Conservation (phyloP, 2,329 filamentous ascomycete species). For the Xylaria sp. region DNA sequence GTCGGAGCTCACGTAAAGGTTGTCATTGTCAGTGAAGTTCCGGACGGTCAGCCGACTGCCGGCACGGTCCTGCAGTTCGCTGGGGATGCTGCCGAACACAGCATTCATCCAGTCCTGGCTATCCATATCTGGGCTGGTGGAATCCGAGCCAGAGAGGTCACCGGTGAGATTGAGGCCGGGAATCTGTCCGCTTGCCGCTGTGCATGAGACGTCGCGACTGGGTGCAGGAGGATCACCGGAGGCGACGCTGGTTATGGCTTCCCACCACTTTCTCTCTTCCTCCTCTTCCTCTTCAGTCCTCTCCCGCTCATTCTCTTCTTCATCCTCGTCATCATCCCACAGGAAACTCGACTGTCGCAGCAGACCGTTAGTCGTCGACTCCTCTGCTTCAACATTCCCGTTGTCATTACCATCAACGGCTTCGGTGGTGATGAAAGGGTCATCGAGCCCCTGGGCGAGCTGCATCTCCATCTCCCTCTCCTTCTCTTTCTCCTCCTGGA, state of each 20-base stretch:
- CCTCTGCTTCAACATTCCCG: constrained; percentile 19
- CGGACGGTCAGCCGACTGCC: constrained; percentile 32
- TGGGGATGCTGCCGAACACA: not conserved
- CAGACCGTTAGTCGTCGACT: constrained; percentile 38
- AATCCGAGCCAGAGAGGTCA: too few species aligned
- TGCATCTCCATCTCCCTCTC: constrained; percentile 18
- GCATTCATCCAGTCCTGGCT: not conserved
- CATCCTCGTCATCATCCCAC: constrained; percentile 35
- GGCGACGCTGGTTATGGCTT: not conserved
- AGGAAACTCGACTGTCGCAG: constrained; percentile 40
- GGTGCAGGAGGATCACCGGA: not conserved
- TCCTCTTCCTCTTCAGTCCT: constrained; percentile 16
- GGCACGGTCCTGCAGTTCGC: not conserved
- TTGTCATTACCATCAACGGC: constrained; percentile 24
- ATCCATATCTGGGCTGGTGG: not conserved
- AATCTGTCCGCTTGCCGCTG: not conserved
- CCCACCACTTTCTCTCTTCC: constrained; percentile 36
- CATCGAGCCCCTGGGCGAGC: constrained; percentile 35
- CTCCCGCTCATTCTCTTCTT: constrained; percentile 9
- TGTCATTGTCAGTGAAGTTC: constrained; percentile 31
- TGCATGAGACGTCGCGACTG: not conserved
- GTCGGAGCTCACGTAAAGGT: constrained; percentile 33
- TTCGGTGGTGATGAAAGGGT: constrained; percentile 34
- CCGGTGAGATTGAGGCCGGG: not conserved
- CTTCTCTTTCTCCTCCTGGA: constrained; percentile 35